These are phyloP conservation scores for Lagenidium sp. DNA, from an alignment of 352 stramenopile species.

Conservation along the genomic window DNA sequence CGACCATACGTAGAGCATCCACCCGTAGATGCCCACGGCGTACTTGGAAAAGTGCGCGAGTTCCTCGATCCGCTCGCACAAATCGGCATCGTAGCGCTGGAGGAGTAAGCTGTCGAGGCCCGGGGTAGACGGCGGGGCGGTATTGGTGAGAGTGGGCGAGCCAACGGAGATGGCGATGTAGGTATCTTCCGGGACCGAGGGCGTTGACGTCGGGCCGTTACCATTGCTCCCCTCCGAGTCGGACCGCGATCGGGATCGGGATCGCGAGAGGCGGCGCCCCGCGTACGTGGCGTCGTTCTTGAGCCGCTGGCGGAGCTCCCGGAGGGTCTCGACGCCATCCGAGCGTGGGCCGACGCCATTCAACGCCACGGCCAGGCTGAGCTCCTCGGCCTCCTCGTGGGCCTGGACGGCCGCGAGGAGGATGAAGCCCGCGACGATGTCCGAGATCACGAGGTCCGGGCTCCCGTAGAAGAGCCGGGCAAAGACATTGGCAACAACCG, in stretches of 20 bases:
- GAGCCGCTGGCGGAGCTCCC: constrained; percentile 38
- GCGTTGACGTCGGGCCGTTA: constrained; percentile 15
- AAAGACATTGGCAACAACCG: constrained; percentile 77
- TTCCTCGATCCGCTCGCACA: constrained; percentile 41
- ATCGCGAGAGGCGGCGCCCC: not conserved
- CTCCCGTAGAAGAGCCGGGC: constrained; percentile 82
- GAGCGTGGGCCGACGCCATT: not conserved
- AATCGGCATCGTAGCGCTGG: constrained; percentile 29
- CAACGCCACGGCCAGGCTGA: constrained; percentile 14
- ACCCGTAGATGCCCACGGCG: constrained; percentile 81
- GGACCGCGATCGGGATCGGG: too few species aligned
- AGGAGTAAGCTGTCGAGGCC: constrained; percentile 34
- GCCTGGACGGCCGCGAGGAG: constrained; percentile 72
- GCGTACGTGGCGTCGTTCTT: constrained; percentile 10
- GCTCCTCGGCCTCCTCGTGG: constrained; percentile 43
- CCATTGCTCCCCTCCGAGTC: constrained; percentile 12
- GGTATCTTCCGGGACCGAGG: constrained; percentile 1
- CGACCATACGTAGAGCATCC: constrained; percentile 89
- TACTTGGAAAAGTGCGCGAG: constrained; percentile 83
- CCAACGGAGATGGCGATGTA: constrained; percentile 49
- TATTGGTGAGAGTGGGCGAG: constrained; percentile 6
- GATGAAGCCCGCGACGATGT: constrained; percentile 82
- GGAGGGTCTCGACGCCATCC: constrained; percentile 30
- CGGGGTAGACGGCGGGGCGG: constrained; percentile 1
- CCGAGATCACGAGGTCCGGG: constrained; percentile 81